Percentiles rank a stretch among this genome's conserved stretches.
Evolutionary conservation across 2,329 filamentous ascomycete species (phyloP).

Genomic region (Fusarium agapanthi): DNA sequence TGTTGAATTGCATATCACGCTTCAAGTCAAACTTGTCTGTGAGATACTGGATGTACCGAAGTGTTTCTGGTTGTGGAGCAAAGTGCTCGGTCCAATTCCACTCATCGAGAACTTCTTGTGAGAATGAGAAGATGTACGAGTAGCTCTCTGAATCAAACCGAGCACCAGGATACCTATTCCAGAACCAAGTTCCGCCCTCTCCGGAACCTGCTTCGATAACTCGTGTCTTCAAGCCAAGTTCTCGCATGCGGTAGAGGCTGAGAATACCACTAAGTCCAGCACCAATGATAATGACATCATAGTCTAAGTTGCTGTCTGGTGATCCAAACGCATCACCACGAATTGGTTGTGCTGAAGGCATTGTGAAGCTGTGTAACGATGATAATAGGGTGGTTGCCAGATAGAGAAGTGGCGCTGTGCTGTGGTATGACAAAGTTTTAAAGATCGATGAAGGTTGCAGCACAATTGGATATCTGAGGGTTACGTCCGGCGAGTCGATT

Average conservation of each 20-base stretch:
- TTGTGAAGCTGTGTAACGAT: background rate
- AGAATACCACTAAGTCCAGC: constrained; percentile 51
- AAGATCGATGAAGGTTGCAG: background rate
- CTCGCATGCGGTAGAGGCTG: constrained; percentile 50
- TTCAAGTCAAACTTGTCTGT: constrained; percentile 52
- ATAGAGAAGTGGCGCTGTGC: background rate
- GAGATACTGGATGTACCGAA: constrained; percentile 55
- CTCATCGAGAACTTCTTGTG: constrained; percentile 49
- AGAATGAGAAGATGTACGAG: constrained; percentile 30
- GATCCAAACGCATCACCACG: constrained; percentile 11
- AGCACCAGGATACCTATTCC: constrained; percentile 52
- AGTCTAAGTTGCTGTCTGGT: constrained; percentile 15
- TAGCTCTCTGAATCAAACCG: constrained; percentile 47
- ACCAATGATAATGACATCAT: constrained; percentile 35
- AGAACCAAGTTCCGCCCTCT: constrained; percentile 58
- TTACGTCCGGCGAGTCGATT: background rate
- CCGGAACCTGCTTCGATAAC: constrained; percentile 52
- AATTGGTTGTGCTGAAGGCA: constrained; percentile 21
- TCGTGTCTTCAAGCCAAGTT: constrained; percentile 48
- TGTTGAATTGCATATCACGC: constrained; percentile 53
- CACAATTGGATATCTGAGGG: too few relatives aligned
- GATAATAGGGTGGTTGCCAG: background rate
- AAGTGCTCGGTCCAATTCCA: constrained; percentile 52
- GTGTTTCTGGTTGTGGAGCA: constrained; percentile 48
- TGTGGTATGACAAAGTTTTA: background rate